Percentiles rank a stretch among this genome's conserved stretches.
phyloP scores from a whole-genome alignment of 805 yeast species.

The Ogataea paraovalis region DNA sequence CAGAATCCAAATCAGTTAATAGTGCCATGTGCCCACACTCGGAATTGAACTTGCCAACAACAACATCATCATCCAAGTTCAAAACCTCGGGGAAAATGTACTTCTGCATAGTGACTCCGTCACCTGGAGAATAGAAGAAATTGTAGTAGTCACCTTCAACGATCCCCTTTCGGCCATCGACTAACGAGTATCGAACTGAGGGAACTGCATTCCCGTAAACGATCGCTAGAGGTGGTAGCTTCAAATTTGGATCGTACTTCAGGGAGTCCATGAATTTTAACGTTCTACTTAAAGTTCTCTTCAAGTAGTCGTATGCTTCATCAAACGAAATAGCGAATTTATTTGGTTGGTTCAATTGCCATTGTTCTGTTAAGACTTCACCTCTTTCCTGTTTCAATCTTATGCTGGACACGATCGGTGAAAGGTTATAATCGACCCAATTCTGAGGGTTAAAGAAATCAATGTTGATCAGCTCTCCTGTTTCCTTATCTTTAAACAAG shows the following conservation, averaged over 20 bases:
- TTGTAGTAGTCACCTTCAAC: slow-evolving; percentile 68
- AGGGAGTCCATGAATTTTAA: slow-evolving; percentile 55
- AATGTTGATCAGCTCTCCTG: slow-evolving; percentile 54
- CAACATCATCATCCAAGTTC: slow-evolving; percentile 69
- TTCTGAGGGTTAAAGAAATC: slow-evolving; percentile 78
- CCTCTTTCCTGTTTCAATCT: slow-evolving; percentile 29
- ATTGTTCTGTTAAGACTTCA: slow-evolving; percentile 6
- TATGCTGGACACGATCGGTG: slow-evolving; percentile 59
- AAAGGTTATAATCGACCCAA: slow-evolving; percentile 73
- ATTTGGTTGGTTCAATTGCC: slow-evolving; percentile 25
- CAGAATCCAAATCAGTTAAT: slow-evolving; percentile 66
- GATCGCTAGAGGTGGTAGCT: slow-evolving; percentile 80
- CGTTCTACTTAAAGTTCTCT: slow-evolving; percentile 56
- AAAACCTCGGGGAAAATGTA: slow-evolving; percentile 74
- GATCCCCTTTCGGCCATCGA: slow-evolving; percentile 57
- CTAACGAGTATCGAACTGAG: slow-evolving; percentile 77
- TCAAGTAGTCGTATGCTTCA: slow-evolving; percentile 62
- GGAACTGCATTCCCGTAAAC: slow-evolving; percentile 83
- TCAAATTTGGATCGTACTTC: slow-evolving; percentile 41
- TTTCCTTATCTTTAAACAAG: slow-evolving; percentile 61
- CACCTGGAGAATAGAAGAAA: slow-evolving; percentile 85
- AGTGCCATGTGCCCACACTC: slow-evolving; percentile 75
- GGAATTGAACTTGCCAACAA: slow-evolving; percentile 63
- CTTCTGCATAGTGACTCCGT: slow-evolving; percentile 83
- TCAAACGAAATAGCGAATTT: slow-evolving; percentile 38